phyloP scores from a whole-genome alignment of 306 rosid genomes.

The Vicia sativa region DNA sequence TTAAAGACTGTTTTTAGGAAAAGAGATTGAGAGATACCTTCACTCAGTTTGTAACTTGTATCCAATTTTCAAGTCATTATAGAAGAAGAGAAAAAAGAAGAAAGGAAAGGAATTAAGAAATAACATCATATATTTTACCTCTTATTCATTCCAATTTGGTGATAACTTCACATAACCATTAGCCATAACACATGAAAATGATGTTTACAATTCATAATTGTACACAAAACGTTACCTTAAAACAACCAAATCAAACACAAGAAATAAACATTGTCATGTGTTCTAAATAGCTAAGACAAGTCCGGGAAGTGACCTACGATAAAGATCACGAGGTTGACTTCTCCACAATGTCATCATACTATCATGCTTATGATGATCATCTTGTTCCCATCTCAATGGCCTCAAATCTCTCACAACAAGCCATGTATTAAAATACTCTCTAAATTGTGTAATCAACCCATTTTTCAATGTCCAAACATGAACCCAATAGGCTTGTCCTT shows the following conservation, averaged over 20 bases:
- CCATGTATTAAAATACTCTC: conserved; percentile 96
- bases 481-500: conserved; percentile 86
- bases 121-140: neutral
- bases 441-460: conserved; percentile 67
- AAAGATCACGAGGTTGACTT: conserved; percentile 84
- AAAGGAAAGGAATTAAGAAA: no score
- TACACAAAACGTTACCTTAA: neutral
- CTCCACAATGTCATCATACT: conserved; percentile 67
- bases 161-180: conserved; percentile 1
- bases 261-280: neutral
- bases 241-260: neutral
- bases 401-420: conserved; percentile 77
- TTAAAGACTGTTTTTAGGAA: no score
- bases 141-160: conserved; percentile 5
- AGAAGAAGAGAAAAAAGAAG: no score
- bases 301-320: conserved; percentile 67
- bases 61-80: no score
- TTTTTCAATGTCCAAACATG: conserved; percentile 81
- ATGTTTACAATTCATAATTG: conserved; percentile 13
- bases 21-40: no score
- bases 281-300: conserved; percentile 70
- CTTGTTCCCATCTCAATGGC: conserved; percentile 51
- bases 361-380: conserved; percentile 11
- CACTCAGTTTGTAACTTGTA: no score
- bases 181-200: conserved; percentile 11